phyloP scores from a whole-genome alignment of 1,284 basidiomycete genomes.

The Ustilago shanxiensis region DNA sequence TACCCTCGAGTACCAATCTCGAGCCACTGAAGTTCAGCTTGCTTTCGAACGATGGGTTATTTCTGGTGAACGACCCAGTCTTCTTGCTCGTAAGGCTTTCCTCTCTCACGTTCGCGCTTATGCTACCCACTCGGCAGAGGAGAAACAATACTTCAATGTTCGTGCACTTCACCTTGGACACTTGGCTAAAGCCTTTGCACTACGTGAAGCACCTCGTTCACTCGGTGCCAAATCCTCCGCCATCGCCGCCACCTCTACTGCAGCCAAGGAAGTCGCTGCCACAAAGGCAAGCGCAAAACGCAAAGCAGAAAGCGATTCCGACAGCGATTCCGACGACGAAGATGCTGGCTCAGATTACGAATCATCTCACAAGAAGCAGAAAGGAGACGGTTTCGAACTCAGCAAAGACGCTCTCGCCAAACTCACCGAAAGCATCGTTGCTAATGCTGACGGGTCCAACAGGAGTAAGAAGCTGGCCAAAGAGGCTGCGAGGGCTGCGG shows the following conservation, averaged over 20 bases:
- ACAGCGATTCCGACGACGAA: slow-evolving; percentile 15
- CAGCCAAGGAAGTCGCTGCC: slow-evolving; percentile 15
- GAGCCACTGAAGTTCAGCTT: slow-evolving; percentile 96
- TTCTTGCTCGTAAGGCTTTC: slow-evolving; percentile 86
- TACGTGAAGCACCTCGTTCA: slow-evolving; percentile 88
- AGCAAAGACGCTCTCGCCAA: slow-evolving; percentile 20
- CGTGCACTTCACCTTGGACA: slow-evolving; percentile 94
- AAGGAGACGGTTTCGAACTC: slow-evolving; percentile 34
- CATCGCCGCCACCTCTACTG: slow-evolving; percentile 20
- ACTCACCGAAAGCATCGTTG: slow-evolving; percentile 46
- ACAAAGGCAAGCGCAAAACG: slow-evolving; percentile 4
- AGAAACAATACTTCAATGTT: slow-evolving; percentile 96
- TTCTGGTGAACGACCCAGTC: slow-evolving; percentile 79
- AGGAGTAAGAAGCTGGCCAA: slow-evolving; percentile 27
- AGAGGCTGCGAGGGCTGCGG: slow-evolving; percentile 23
- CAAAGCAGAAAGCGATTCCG: slow-evolving; percentile 1
- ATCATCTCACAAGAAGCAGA: slow-evolving; percentile 8
- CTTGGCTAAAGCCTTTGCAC: slow-evolving; percentile 93
- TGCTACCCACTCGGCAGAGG: slow-evolving; percentile 93
- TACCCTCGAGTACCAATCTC: slow-evolving; percentile 80
- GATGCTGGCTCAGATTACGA: slow-evolving; percentile 46
- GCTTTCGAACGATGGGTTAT: slow-evolving; percentile 96
- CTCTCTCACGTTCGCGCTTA: slow-evolving; percentile 94
- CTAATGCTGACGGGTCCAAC: slow-evolving; percentile 73
- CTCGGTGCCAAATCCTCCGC: slow-evolving; percentile 70